Evolutionary conservation across 208 protist species (phyloP).

Genomic region (Angomonas ambiguus): DNA sequence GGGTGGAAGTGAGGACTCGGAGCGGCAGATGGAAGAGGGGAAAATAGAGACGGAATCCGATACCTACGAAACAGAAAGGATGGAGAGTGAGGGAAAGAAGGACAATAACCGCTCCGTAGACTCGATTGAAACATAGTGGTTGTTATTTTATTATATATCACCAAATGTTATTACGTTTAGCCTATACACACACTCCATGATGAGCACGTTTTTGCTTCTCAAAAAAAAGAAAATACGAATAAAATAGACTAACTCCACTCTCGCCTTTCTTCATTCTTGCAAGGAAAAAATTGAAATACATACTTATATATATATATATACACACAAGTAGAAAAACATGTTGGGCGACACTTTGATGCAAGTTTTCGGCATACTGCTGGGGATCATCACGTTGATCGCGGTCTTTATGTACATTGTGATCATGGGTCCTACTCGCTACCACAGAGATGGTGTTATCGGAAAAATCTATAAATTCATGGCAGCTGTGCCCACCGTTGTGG

Average conservation of each 20-base stretch:
- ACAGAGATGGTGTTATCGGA: conserved; percentile 83
- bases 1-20: neutral
- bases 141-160: too few relatives aligned
- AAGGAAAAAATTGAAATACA: neutral
- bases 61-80: neutral
- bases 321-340: neutral
- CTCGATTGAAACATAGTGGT: too few relatives aligned
- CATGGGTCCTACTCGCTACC: conserved; percentile 84
- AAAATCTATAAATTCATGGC: conserved; percentile 36
- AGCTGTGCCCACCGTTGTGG: conserved; percentile 23
- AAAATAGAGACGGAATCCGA: conserved; percentile 1
- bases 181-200: too few relatives aligned
- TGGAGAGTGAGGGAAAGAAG: neutral
- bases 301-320: too few relatives aligned
- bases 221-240: neutral
- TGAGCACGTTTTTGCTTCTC: neutral
- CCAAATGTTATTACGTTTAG: too few relatives aligned
- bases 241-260: neutral
- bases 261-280: neutral
- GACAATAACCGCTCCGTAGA: too few relatives aligned
- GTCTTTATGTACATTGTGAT: conserved; percentile 86
- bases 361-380: conserved; percentile 30
- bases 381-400: conserved; percentile 33
- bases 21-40: neutral
- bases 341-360: conserved; percentile 13